A percentile compares a stretch with the other conserved stretches of the same genome.
These are phyloP conservation scores for Pseudocercospora musae DNA, from an alignment of 2,329 filamentous ascomycete genomes.

Conservation along the genomic window DNA sequence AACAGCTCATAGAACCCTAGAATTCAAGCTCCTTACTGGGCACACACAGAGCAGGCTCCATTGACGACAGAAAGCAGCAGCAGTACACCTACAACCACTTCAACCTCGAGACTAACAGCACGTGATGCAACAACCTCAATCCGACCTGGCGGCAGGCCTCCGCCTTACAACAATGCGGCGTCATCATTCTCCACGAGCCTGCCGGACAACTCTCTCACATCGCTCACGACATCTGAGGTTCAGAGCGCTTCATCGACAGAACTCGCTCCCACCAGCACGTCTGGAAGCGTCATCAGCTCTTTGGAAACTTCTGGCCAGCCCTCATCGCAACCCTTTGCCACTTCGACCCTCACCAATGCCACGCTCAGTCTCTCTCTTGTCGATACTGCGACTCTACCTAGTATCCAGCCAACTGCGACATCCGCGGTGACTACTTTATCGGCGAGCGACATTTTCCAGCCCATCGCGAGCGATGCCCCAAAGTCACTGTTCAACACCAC, in stretches of 20 bases:
- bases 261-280: constrained; percentile 17
- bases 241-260: constrained; percentile 27
- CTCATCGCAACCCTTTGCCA: constrained; percentile 31
- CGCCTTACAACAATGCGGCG: background rate
- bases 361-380: constrained; percentile 32
- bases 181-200: constrained; percentile 22
- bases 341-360: constrained; percentile 20
- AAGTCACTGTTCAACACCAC: constrained; percentile 40
- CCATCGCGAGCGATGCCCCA: constrained; percentile 41
- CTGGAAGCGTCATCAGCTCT: constrained; percentile 21
- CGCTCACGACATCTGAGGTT: constrained; percentile 30
- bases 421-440: constrained; percentile 25
- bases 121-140: constrained; percentile 10
- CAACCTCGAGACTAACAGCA: constrained; percentile 8
- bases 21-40: constrained; percentile 13
- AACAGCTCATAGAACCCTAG: background rate
- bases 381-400: constrained; percentile 26
- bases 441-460: constrained; percentile 39
- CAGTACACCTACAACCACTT: constrained; percentile 4
- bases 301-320: constrained; percentile 29
- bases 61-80: constrained; percentile 2
- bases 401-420: constrained; percentile 26
- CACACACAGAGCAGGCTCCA: background rate
- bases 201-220: constrained; percentile 26
- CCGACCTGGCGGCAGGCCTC: background rate